These are phyloP conservation scores for Lizonia empirigonia DNA, from an alignment of 2,329 filamentous ascomycete species.

Conservation along the genomic window DNA sequence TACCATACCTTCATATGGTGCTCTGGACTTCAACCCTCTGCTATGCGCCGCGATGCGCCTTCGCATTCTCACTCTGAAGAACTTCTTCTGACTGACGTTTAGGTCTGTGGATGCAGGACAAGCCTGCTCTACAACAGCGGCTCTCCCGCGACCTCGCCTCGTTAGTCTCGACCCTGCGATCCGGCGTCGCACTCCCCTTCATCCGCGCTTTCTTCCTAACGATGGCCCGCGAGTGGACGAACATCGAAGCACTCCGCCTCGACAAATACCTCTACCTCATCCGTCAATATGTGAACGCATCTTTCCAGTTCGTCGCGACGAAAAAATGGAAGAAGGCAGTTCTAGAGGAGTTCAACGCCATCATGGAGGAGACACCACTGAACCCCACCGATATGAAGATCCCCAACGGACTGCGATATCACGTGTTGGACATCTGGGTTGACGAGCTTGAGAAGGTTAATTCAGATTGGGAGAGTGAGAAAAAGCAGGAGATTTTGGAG, in stretches of 20 bases:
- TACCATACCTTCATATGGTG: neutral
- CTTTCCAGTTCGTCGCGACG: slow-evolving; percentile 60
- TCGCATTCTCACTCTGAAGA: neutral
- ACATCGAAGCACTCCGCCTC: slow-evolving; percentile 63
- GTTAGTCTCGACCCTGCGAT: slow-evolving; percentile 66
- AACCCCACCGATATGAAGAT: slow-evolving; percentile 61
- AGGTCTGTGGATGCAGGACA: slow-evolving; percentile 92
- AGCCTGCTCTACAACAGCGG: slow-evolving; percentile 82
- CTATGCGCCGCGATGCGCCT: neutral
- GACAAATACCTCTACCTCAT: slow-evolving; percentile 93
- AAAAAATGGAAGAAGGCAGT: slow-evolving; percentile 48
- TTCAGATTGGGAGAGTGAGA: slow-evolving; percentile 48
- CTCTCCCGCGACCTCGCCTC: slow-evolving; percentile 78
- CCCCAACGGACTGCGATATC: slow-evolving; percentile 83
- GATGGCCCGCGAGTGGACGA: slow-evolving; percentile 57
- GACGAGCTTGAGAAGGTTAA: slow-evolving; percentile 82
- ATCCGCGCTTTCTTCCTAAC: slow-evolving; percentile 59
- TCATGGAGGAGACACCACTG: slow-evolving; percentile 56
- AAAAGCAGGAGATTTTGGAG: slow-evolving; percentile 49
- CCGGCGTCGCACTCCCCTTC: slow-evolving; percentile 50
- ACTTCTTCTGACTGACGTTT: slow-evolving; percentile 9
- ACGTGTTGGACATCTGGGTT: slow-evolving; percentile 87
- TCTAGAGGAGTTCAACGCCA: slow-evolving; percentile 52
- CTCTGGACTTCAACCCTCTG: neutral
- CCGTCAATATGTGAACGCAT: slow-evolving; percentile 75